Evolutionary conservation across 1,284 basidiomycete species (phyloP).

Genomic region (Coniophora puteana): DNA sequence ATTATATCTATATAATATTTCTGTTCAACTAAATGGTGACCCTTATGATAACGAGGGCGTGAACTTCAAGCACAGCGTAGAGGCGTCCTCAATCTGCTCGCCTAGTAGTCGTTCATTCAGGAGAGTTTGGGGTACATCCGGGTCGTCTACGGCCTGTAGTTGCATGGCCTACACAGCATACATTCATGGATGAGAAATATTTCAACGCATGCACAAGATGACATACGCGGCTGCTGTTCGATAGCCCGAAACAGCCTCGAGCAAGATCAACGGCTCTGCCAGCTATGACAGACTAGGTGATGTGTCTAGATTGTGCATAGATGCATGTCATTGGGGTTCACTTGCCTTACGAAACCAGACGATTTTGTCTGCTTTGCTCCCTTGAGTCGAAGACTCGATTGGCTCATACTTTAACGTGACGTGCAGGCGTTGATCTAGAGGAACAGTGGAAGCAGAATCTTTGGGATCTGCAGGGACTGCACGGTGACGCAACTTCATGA

Average conservation of each 20-base stretch:
- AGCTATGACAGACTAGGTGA: constrained; percentile 34
- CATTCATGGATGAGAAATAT: too few species aligned
- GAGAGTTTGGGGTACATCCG: constrained; percentile 21
- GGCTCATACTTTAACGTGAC: constrained; percentile 37
- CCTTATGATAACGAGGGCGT: constrained; percentile 4
- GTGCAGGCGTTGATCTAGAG: constrained; percentile 54
- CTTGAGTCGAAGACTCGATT: constrained; percentile 20
- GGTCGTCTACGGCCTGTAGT: constrained; percentile 16
- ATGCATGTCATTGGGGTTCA: too few species aligned
- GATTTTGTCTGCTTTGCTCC: constrained; percentile 38
- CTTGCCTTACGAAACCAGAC: constrained; percentile 68
- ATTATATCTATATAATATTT: constrained; percentile 4
- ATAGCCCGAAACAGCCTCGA: constrained; percentile 32
- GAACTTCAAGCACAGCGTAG: constrained; percentile 26
- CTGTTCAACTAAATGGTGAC: constrained; percentile 2
- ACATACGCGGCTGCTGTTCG: too few species aligned
- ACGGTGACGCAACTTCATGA: constrained; percentile 71
- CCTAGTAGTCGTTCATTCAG: constrained; percentile 38
- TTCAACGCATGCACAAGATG: too few species aligned
- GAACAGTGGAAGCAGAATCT: constrained; percentile 40
- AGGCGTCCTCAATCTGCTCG: constrained; percentile 41
- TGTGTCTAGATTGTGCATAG: constrained; percentile 9
- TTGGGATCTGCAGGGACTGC: constrained; percentile 60
- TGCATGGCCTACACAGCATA: too few species aligned
- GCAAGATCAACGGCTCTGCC: constrained; percentile 50